Percentiles rank a stretch among this genome's conserved stretches.
Evolutionary conservation across 2,329 filamentous ascomycete genomes (phyloP).

Genomic region (Fusarium humuli): DNA sequence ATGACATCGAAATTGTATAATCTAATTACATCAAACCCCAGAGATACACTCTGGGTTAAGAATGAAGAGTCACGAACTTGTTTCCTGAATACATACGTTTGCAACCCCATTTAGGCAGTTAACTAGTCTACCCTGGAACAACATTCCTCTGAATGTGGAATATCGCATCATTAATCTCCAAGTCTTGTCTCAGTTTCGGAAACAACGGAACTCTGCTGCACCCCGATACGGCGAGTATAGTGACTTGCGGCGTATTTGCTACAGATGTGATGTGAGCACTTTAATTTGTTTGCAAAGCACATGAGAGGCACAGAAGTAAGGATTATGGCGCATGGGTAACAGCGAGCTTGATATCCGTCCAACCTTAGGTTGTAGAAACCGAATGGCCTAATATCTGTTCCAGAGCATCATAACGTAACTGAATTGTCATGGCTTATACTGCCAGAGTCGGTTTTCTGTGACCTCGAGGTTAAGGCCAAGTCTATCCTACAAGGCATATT

Average conservation of each 20-base stretch:
- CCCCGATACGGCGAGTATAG: slow-evolving; percentile 3
- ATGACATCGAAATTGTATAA: neutral
- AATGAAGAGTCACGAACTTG: neutral
- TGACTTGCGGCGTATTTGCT: slow-evolving; percentile 10
- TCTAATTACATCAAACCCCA: neutral
- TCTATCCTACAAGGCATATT: neutral
- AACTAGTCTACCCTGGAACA: slow-evolving; percentile 5
- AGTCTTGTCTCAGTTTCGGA: slow-evolving; percentile 15
- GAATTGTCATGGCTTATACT: neutral
- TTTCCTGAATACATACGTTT: neutral
- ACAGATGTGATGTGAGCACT: slow-evolving; percentile 4
- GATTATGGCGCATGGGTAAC: neutral
- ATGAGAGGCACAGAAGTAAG: slow-evolving; percentile 17
- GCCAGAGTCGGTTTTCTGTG: neutral
- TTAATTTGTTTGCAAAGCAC: slow-evolving; percentile 17
- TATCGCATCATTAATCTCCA: neutral
- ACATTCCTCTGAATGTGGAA: neutral
- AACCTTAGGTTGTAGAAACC: neutral
- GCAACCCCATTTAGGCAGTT: slow-evolving; percentile 5
- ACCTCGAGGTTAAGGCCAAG: neutral
- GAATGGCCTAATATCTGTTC: neutral
- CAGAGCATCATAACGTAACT: neutral
- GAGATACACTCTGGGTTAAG: neutral
- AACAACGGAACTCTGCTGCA: slow-evolving; percentile 17
- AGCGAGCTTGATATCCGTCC: neutral